Base-by-base conservation (phyloP, 1,284 basidiomycete genomes). In the Ceratobasidium sp. region DNA sequence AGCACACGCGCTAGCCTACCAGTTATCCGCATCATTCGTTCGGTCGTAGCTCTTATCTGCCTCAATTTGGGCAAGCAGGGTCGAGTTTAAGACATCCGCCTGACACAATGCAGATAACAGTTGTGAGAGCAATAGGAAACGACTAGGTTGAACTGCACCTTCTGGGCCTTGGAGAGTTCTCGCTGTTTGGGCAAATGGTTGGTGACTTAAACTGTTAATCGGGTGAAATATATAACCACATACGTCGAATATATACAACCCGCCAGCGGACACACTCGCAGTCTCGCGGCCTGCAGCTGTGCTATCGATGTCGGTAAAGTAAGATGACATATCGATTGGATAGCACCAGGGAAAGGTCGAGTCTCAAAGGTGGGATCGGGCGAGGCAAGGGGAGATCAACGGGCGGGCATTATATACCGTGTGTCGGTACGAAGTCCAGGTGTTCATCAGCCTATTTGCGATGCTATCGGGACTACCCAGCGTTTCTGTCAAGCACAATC, bases 211-310 rank as follows among this genome's bases (percentile, higher is more conserved):
- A 23, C 27, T 27, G 10, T 52, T 5, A 16, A 16, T 7, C 50
- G 16, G 5, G 18, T 52, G n/a, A 4, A 55, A 23, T 27, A 23
- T 55, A 23, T 4, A 6, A 55, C 27, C n/a, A 27, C 54, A 30
- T 55, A 55, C 54, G n/a, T 55, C 54, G n/a, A 55, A 55, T 7
- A 55, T 30, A 55, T 55, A 55, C 54, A 55, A n/a, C 54, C 16
- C 27, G 6, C 54, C 54, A 23, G 16, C 54, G 27, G 54, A 55
- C n/a, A 55, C 54, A 6, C n/a, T 5, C 3, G 54, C 54, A 12
- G 54, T 55, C 20, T 23, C 54, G 10, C 27, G 5, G 54, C 54
- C 23, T 55, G 54, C 54, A 20, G 54, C 54, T 6, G 27, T 55
- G 54, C 27, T 27, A 10, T 27, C n/a, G n/a, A 27, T 27, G 4